phyloP scores from a whole-genome alignment of 2,329 filamentous ascomycete genomes.

The Botryotinia globosa region DNA sequence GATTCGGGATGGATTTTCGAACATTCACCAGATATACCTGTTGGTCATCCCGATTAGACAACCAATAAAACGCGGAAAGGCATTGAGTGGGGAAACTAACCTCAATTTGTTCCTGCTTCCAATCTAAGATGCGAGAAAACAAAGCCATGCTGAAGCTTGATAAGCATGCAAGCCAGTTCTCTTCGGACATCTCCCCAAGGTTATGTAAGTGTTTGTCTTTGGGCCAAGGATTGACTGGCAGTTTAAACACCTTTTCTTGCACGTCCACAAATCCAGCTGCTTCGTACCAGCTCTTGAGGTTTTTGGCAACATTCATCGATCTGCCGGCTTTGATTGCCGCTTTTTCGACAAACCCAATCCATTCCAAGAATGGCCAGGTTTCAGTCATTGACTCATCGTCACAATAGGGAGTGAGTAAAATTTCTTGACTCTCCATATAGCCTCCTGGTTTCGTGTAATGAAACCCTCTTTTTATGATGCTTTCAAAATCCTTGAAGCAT shows the following conservation, averaged over 20 bases:
- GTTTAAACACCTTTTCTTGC: conserved; percentile 50
- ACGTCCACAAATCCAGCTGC: conserved; percentile 56
- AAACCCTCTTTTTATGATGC: conserved; percentile 53
- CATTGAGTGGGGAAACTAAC: conserved; percentile 18
- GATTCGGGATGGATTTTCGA: conserved; percentile 32
- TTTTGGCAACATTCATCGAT: conserved; percentile 30
- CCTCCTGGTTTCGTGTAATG: conserved; percentile 35
- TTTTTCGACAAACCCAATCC: conserved; percentile 27
- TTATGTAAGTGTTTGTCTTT: conserved; percentile 38
- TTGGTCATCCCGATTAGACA: not conserved
- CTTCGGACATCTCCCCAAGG: conserved; percentile 32
- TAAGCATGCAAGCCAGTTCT: conserved; percentile 33
- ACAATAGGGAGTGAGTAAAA: conserved; percentile 41
- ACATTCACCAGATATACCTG: conserved; percentile 35
- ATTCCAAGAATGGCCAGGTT: conserved; percentile 32
- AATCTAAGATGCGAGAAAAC: conserved; percentile 32
- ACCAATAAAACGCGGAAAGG: too few relatives aligned
- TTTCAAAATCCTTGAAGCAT: conserved; percentile 41
- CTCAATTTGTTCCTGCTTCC: conserved; percentile 38
- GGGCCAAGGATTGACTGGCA: conserved; percentile 55
- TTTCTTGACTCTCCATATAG: conserved; percentile 44
- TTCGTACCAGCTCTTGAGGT: conserved; percentile 33
- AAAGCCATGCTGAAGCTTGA: conserved; percentile 32
- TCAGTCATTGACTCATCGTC: conserved; percentile 43
- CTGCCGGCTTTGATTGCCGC: conserved; percentile 29